These are phyloP conservation scores for Paratinospora sagittata DNA, from an alignment of 164 flowering plant genomes.

Conservation along the genomic window DNA sequence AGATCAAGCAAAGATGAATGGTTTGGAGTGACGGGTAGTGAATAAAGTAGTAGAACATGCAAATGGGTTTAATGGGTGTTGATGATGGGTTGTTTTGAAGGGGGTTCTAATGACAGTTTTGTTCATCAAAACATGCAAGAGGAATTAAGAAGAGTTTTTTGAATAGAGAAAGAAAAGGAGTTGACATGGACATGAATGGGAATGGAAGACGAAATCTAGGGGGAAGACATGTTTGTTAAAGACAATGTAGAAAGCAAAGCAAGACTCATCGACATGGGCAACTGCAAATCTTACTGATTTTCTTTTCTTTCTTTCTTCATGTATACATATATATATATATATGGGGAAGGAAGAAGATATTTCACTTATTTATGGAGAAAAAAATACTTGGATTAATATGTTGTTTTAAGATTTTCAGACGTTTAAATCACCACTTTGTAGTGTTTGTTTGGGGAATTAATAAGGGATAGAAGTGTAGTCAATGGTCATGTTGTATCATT, in stretches of 20 bases:
- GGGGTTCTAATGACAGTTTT: neutral
- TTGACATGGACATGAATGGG: neutral
- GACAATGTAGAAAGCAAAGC: neutral
- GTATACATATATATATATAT: neutral
- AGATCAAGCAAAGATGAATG: constrained; percentile 11
- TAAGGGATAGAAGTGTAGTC: neutral
- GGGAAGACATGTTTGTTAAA: constrained; percentile 2
- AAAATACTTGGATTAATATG: too few relatives aligned
- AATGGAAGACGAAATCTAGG: neutral
- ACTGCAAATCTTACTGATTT: neutral
- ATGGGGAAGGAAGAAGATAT: neutral
- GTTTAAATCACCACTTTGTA: too few relatives aligned
- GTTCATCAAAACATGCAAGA: constrained; percentile 19
- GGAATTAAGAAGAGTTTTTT: neutral
- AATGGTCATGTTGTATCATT: too few relatives aligned
- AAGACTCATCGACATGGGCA: neutral
- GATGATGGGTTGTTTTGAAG: neutral
- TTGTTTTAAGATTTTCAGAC: too few relatives aligned
- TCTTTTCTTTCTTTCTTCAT: neutral
- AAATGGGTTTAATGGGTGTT: constrained; percentile 4
- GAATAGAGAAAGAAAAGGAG: neutral
- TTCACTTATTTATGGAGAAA: too few relatives aligned
- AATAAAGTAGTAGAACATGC: constrained; percentile 22
- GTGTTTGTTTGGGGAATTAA: too few relatives aligned
- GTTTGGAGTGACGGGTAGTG: constrained; percentile 7